Base-by-base conservation (phyloP, 805 yeast genomes). In the Wickerhamiella dianesei region DNA sequence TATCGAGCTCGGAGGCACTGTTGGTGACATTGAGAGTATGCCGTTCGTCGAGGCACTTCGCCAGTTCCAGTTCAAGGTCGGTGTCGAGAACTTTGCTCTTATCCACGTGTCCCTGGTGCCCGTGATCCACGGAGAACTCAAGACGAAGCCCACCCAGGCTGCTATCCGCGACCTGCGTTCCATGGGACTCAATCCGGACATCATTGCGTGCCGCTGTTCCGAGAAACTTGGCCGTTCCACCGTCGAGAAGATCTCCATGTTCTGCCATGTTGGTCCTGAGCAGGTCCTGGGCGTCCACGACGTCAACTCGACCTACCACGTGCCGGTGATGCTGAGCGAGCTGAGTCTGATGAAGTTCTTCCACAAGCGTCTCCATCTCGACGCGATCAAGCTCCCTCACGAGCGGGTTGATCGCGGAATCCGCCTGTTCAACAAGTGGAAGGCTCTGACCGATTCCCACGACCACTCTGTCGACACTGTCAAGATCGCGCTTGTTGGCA, bases 121-220 rank as follows among this genome's bases (percentile, higher is more conserved):
- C 41, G 97, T 92, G 44, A 89, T 92, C 60, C 95, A 88, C 58
- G 98, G 97, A 52, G 99, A 92, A 72, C 96, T 92, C 67, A 92
- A 92, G 74, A 92, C 99, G 40, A 92, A 92, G 68, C 99, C 99
- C 49, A 92, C 99, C 12, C 99, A 92, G 71, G 98, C 97, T 53
- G 99, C 99, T 43, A 83, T 92, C 62, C 86, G 87, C 65, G 98
- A 92, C 66, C 75, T 92, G 67, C 82, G 99, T 69, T 83, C 95
- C 42, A 71, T 89, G 51, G 99, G 99, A 59, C 76, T 92, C 64
- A 77, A 80, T 36, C 97, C 97, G 18, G 97, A 92, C 66, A 81
- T 92, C 78, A 86, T 92, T 69, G 98, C 97, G 48, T 89, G 97
- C 72, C 79, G 99, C 71, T 92, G 99, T 72, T 74, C 85, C 45